These are phyloP conservation scores for Fusarium sp. DNA, from an alignment of 2,329 filamentous ascomycete genomes.

Conservation along the genomic window DNA sequence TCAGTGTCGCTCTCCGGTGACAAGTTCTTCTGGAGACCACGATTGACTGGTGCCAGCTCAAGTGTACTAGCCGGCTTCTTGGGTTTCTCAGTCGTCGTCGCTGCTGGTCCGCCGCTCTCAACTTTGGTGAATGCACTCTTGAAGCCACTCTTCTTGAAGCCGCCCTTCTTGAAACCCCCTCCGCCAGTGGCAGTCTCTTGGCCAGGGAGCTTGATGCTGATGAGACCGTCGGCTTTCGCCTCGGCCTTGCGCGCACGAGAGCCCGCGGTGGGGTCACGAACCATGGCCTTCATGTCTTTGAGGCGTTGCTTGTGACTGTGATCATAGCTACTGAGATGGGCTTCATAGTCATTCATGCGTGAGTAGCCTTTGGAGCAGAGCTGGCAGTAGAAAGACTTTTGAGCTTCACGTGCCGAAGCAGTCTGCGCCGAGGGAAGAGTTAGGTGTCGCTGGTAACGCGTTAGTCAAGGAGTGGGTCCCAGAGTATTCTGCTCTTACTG, in stretches of 20 bases:
- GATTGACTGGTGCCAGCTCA: conserved; percentile 32
- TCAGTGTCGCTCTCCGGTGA: conserved; percentile 70
- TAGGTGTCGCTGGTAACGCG: conserved; percentile 60
- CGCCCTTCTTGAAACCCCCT: conserved; percentile 71
- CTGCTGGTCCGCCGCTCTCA: conserved; percentile 48
- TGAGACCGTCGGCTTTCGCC: conserved; percentile 74
- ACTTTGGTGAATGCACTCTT: conserved; percentile 77
- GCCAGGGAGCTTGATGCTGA: conserved; percentile 70
- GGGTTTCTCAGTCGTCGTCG: conserved; percentile 54
- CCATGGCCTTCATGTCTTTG: conserved; percentile 88
- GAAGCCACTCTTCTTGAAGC: conserved; percentile 85
- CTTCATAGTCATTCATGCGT: conserved; percentile 95
- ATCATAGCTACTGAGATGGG: conserved; percentile 93
- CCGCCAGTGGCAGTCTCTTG: conserved; percentile 47
- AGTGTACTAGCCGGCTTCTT: conserved; percentile 46
- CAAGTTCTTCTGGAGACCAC: conserved; percentile 34
- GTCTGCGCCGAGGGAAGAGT: conserved; percentile 68
- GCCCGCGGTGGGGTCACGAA: conserved; percentile 73
- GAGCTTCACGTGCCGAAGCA: conserved; percentile 75
- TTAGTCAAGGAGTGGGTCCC: conserved; percentile 40
- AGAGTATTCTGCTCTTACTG: conserved; percentile 58
- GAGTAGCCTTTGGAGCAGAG: conserved; percentile 95
- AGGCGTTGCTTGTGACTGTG: conserved; percentile 93
- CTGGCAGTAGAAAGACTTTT: conserved; percentile 84
- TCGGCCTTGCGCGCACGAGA: conserved; percentile 75